Base-by-base conservation (phyloP, 2,329 filamentous ascomycete species). In the Helotiales sp. region DNA sequence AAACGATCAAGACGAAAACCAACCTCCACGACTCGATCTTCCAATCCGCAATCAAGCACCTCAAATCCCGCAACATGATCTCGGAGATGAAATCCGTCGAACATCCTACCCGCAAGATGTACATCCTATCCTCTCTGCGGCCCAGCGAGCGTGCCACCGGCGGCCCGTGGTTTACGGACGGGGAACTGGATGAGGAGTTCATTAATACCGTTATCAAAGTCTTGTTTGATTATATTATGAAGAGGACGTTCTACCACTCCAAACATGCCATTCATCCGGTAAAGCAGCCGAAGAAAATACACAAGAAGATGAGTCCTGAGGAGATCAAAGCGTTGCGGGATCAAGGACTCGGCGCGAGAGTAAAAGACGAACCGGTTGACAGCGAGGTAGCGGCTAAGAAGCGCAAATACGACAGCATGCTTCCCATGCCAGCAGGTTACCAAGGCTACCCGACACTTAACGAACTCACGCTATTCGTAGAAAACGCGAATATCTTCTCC, bases 81-180 rank as follows among this genome's bases (percentile, higher is more conserved):
- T 91, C 92, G 75, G 89, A 90, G 66, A 93, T 98, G 81, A 96
- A 95, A 81, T 96, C 91, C 79, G 93, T 97, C 80, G 93, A 97
- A 81, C 90, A 92, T 76, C 93, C 93, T 30, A 92, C 90, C 72
- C 91, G 96, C 77, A 97, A 97, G 81, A 97, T 97, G 86, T 99
- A 96, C 84, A 97, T 99, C 85, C 90, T 97, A 76, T 88, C 90
- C 63, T 90, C 90, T 70, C 86, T 99, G 68, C 88, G 89, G 11
- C 95, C 96, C 0, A 93, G 91, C 63, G 94, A 97, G 69, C 91
- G 96, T 69, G 92, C 96, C 55, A 97, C 93, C 0, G 96, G 96
- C 57, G 96, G 96, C 1, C 91, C 93, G 8, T 99, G 95, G 93
- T 97, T 96, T 78, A 94, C 92, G 7, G 93, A 97, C 70, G 92